Evolutionary conservation across 805 yeast genomes (phyloP).

Genomic region (Wickerhamiella shivajii): DNA sequence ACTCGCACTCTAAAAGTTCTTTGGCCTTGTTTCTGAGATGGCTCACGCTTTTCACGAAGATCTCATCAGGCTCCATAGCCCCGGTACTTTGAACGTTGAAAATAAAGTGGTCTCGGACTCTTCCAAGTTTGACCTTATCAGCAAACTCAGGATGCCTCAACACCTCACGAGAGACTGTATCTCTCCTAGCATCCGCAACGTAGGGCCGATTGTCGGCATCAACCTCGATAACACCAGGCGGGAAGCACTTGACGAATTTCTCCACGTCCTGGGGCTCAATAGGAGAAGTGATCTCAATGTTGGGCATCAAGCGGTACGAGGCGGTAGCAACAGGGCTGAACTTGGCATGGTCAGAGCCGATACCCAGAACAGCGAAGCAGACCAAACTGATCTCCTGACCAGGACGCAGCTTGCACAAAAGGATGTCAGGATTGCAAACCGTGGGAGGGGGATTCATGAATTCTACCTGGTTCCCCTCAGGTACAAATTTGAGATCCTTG

Average conservation of each 20-base stretch:
- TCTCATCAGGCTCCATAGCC: constrained; percentile 94
- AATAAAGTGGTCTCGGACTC: constrained; percentile 83
- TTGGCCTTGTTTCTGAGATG: constrained; percentile 59
- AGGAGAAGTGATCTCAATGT: constrained; percentile 44
- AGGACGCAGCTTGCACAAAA: constrained; percentile 85
- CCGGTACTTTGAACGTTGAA: constrained; percentile 92
- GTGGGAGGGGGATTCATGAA: constrained; percentile 47
- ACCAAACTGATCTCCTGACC: constrained; percentile 89
- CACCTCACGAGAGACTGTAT: constrained; percentile 94
- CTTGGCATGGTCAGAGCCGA: constrained; percentile 93
- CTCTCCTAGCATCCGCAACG: constrained; percentile 82
- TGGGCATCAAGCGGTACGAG: constrained; percentile 83
- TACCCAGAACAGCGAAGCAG: constrained; percentile 81
- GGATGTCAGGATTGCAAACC: constrained; percentile 66
- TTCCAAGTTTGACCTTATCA: constrained; percentile 80
- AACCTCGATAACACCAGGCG: constrained; percentile 80
- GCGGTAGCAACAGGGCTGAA: constrained; percentile 97
- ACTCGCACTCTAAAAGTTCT: constrained; percentile 14
- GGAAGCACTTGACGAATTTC: constrained; percentile 79
- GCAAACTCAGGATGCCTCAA: constrained; percentile 83
- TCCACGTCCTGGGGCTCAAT: constrained; percentile 64
- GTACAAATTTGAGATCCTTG: constrained; percentile 73
- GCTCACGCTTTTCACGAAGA: constrained; percentile 79
- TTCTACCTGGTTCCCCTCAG: constrained; percentile 76
- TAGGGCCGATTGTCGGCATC: constrained; percentile 52